Evolutionary conservation across 2,329 filamentous ascomycete genomes (phyloP), one percentile per base, ranked within the genome.

Genomic region (Fusarium drepaniforme): DNA sequence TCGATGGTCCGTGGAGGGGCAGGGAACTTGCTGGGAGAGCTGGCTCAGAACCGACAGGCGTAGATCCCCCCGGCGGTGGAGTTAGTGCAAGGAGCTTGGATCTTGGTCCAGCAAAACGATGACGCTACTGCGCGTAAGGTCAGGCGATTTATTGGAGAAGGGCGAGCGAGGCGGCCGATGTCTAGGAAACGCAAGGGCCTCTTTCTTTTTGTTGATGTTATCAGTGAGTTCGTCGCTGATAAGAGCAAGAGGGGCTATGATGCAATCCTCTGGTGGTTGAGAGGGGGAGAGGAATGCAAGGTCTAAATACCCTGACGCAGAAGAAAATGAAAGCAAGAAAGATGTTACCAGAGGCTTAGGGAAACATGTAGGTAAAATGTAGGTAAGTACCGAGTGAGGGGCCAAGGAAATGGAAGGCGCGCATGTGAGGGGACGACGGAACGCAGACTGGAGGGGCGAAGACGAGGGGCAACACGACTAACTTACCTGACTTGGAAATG

Each of bases 61-160:
- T 75, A 68, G 76, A 78, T 79, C 76, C 68, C 77, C 71, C 77
- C 71, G 73, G 69, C 63, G 64, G 76, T 79, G 77, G 77, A 78
- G 76, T 77, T 79, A 75, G 78, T 60, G 72, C 64, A 72, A 46
- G 72, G 67, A 77, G 77, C 77, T 79, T 77, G 72, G 71, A 64
- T 61, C 72, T 68, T 72, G 49, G 61, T 57, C 63, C 53, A 77
- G 72, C 64, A 67, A 60, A 76, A 72, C 71, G 71, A 79, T 79
- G 77, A 78, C 77, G 77, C 77, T 79, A 79, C 77, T 59, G 76
- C 67, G 75, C 70, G 73, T 71, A 70, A 75, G 66, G 75, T 78
- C 77, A 74, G 77, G 70, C 73, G 75, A 77, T 77, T 77, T 70
- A 78, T 75, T 78, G 75, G 73, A 75, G 75, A 76, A 61, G 60